Evolutionary conservation across 140 eudicot species (phyloP), one percentile per base, ranked within the genome.

Genomic region (Bidens hawaiensis): DNA sequence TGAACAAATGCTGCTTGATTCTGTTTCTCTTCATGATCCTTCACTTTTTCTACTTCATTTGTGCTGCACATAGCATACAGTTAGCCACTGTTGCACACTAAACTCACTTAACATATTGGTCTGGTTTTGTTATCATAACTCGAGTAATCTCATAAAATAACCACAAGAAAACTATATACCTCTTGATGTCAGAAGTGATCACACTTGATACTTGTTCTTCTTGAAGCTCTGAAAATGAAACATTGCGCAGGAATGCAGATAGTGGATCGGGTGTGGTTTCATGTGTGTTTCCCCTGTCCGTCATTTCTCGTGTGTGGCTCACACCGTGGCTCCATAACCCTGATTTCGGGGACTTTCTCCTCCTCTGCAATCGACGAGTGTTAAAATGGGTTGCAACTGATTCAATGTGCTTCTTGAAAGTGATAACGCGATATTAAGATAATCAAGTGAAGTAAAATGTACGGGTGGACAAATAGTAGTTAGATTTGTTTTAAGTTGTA

Each of bases 241-340:
- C 66, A 50, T 43, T 67, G 72, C 70, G 64, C 12, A 83, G 42
- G 24, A 83, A 87, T 49, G 82, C 78, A 0, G 86, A 87, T 33
- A 87, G 82, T 7, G 89, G 93, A 74, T 87, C 95, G 7, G 81
- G 82, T 31, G 82, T 60, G 21, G 83, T 12, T 60, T 79, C 95
- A 7, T 70, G 70, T 22, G 24, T 51, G 64, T 73, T 59, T 21
- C 67, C 64, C 30, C 72, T 56, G 21, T 74, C 68, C 4, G 30
- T 33, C 36, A 64, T 56, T 45, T 83, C 90, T 66, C 80, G 73
- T 14, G 78, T 58, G 50, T 53, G 67, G 45, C 41, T 17, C 12
- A 12, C 26, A 2, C 65, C 48, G 38, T 80, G 83, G 59, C 77
- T 76, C 88, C 81, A 75, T 38, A 73, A 72, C 36, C 95, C 86